These are phyloP conservation scores for Gymnopilus dilepis DNA, from an alignment of 768 basidiomycete genomes.

Conservation along the genomic window DNA sequence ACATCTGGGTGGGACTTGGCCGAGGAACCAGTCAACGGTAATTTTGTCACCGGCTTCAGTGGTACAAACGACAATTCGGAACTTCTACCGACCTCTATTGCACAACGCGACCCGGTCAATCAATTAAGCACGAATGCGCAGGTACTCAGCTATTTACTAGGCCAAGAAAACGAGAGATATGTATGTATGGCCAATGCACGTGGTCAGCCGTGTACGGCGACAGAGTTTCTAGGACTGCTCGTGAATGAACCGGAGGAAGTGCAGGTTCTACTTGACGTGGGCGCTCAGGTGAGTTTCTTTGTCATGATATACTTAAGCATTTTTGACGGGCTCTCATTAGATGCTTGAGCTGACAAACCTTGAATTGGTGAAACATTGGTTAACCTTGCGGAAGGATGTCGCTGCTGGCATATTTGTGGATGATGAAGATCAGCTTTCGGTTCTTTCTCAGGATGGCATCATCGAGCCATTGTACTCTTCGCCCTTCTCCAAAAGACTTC, in stretches of 20 bases:
- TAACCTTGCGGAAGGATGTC: conserved; percentile 32
- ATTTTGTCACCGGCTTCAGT: conserved; percentile 54
- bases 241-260: conserved; percentile 41
- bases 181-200: conserved; percentile 27
- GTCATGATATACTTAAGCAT: not conserved
- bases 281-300: conserved; percentile 48
- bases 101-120: conserved; percentile 40
- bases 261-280: conserved; percentile 59
- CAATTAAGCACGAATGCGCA: conserved; percentile 55
- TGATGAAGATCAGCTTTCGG: conserved; percentile 38
- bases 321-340: conserved; percentile 5
- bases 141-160: conserved; percentile 43
- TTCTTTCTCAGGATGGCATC: conserved; percentile 40
- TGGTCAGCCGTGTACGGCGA: conserved; percentile 26
- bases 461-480: conserved; percentile 43
- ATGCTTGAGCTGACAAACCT: conserved; percentile 53
- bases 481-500: conserved; percentile 38
- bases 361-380: conserved; percentile 48
- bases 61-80: conserved; percentile 58
- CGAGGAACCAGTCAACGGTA: conserved; percentile 30
- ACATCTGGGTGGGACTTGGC: conserved; percentile 61
- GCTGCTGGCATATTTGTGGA: conserved; percentile 51
- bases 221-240: conserved; percentile 36
- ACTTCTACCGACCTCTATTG: conserved; percentile 41
- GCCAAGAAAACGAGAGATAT: conserved; percentile 46